Evolutionary conservation across 768 basidiomycete genomes (phyloP).

Genomic region (Clavaria fumosa): DNA sequence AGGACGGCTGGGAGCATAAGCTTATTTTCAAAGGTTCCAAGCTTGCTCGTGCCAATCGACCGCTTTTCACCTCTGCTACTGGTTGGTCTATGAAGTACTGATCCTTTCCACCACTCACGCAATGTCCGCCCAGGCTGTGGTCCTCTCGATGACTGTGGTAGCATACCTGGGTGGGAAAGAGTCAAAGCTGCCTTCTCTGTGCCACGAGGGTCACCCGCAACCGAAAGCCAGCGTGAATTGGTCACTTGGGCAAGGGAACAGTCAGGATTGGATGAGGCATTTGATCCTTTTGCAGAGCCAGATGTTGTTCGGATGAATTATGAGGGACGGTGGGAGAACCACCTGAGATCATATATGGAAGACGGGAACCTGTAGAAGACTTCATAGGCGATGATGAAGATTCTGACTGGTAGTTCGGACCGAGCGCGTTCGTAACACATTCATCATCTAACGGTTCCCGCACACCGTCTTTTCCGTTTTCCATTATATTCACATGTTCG

Average conservation of each 20-base stretch:
- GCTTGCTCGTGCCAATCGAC: slow-evolving; percentile 8
- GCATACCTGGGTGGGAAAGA: slow-evolving; percentile 5
- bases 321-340: slow-evolving; percentile 9
- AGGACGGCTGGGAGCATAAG: slow-evolving; percentile 15
- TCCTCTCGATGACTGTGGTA: slow-evolving; percentile 7
- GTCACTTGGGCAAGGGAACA: slow-evolving; percentile 2
- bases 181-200: slow-evolving; percentile 6
- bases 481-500: too few relatives aligned
- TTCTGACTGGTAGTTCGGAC: too few relatives aligned
- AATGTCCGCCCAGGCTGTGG: neutral
- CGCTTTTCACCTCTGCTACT: slow-evolving; percentile 7
- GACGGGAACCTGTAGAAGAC: slow-evolving; percentile 2
- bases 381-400: too few relatives aligned
- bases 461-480: too few relatives aligned
- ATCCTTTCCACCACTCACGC: too few relatives aligned
- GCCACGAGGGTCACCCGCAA: neutral
- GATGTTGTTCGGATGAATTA: slow-evolving; percentile 8
- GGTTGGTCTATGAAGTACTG: slow-evolving; percentile 2
- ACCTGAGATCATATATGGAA: neutral
- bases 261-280: slow-evolving; percentile 1
- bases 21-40: slow-evolving; percentile 9
- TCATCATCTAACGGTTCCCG: too few relatives aligned
- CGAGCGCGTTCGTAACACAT: too few relatives aligned
- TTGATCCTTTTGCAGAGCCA: slow-evolving; percentile 7
- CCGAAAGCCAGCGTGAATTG: neutral